Evolutionary conservation across 805 yeast species (phyloP), one percentile per base, ranked within the genome.

Genomic region (Suhomyces faveliae): DNA sequence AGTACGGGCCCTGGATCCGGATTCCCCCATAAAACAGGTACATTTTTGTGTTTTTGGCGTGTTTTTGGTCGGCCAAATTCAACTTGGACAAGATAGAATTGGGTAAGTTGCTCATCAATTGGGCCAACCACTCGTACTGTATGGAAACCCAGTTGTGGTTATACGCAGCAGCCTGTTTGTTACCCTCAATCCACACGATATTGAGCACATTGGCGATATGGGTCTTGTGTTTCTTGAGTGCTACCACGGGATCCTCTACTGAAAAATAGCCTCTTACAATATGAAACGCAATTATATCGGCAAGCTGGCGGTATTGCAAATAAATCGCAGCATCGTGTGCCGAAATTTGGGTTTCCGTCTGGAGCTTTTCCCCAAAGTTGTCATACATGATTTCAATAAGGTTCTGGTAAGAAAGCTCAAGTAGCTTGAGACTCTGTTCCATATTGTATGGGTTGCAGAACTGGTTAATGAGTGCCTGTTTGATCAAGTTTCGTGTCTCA

Each of bases 71-170:
- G n/a, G 44, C 6, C 8, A 42, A 12, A 4, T 20, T 38, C 15
- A 30, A 15, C 5, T 22, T 25, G 15, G 38, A 35, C 8, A 30
- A 15, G 19, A 43, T 43, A 4, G 53, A 76, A 10, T 58, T 52
- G 0, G 87, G 87, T 1, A 79, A 68, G n/a, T 64, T 45, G 8
- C 68, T 73, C 44, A 83, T 64, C 13, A 85, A 60, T 48, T 84
- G 79, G 0, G 86, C 89, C 10, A 87, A 66, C 83, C 86, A 78
- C 37, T 80, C 76, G 53, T 80, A 77, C 58, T 87, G 95, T n/a
- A 67, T 58, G 0, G 84, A 76, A 9, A 74, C 56, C 95, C 95
- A 87, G 35, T 73, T 53, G 22, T 51, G 24, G 23, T 45, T 50
- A 13, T 41, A 45, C 5, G 50, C 42, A 5, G 17, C 21, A 1